Evolutionary conservation across 345 rosid species (phyloP).

Genomic region (Brassica carinata): DNA sequence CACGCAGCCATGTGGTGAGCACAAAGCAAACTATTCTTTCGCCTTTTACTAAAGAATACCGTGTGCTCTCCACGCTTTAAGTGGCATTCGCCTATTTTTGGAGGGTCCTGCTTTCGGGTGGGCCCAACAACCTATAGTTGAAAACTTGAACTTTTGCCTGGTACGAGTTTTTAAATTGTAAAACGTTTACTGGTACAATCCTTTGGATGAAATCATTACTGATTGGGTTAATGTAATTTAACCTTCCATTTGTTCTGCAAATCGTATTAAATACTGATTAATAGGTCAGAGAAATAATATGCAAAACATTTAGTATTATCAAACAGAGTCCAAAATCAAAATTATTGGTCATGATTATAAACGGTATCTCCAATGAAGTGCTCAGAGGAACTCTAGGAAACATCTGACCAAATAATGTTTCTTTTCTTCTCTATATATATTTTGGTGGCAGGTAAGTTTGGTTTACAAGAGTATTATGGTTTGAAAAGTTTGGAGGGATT

Average conservation of each 20-base stretch:
- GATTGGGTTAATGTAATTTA: neutral
- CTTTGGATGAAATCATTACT: neutral
- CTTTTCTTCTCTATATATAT: neutral
- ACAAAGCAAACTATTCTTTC: slow-evolving; percentile 44
- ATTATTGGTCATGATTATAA: neutral
- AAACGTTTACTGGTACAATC: neutral
- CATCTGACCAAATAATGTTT: slow-evolving; percentile 20
- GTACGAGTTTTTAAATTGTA: neutral
- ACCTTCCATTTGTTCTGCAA: neutral
- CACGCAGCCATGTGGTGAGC: slow-evolving; percentile 36
- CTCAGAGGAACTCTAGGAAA: slow-evolving; percentile 38
- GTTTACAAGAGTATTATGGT: neutral
- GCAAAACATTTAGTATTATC: neutral
- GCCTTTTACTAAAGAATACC: slow-evolving; percentile 45
- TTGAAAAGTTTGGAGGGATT: slow-evolving; percentile 7
- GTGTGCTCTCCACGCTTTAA: slow-evolving; percentile 34
- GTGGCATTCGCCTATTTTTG: slow-evolving; percentile 45
- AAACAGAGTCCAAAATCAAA: neutral
- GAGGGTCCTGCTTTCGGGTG: slow-evolving; percentile 20
- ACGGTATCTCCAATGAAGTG: slow-evolving; percentile 33
- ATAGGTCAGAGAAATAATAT: neutral
- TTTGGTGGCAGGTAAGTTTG: neutral
- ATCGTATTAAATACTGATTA: neutral
- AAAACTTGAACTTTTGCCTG: too few species aligned
- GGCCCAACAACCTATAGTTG: neutral